These are phyloP conservation scores for Theileria equi DNA, from an alignment of 169 alveolate genomes.

Conservation along the genomic window DNA sequence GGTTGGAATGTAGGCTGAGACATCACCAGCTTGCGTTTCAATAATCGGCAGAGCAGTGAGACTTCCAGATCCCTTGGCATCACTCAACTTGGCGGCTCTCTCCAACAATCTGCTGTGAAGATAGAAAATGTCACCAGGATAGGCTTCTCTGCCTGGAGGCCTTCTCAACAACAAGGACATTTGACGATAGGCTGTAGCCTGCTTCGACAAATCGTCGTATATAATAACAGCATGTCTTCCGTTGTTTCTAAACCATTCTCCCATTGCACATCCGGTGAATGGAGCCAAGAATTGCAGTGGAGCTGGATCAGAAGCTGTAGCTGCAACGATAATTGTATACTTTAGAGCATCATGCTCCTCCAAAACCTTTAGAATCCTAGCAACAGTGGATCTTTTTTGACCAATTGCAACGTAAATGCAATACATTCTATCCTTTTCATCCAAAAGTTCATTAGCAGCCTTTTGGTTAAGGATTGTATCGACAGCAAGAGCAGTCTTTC, in stretches of 20 bases:
- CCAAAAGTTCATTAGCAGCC: slow-evolving; percentile 72
- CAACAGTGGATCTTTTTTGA: slow-evolving; percentile 94
- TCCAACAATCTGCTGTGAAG: slow-evolving; percentile 94
- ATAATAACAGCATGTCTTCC: slow-evolving; percentile 94
- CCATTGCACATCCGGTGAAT: slow-evolving; percentile 96
- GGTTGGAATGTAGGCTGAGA: slow-evolving; percentile 97
- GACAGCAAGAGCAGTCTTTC: slow-evolving; percentile 96
- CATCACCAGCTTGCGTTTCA: slow-evolving; percentile 98
- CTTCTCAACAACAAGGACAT: slow-evolving; percentile 91
- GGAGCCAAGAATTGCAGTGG: slow-evolving; percentile 98
- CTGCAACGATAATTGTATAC: slow-evolving; percentile 94
- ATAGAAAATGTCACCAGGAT: slow-evolving; percentile 96
- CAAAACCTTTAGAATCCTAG: slow-evolving; percentile 85
- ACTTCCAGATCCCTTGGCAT: slow-evolving; percentile 92
- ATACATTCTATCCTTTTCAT: slow-evolving; percentile 86
- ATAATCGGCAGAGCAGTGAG: slow-evolving; percentile 96
- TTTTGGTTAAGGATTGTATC: slow-evolving; percentile 95
- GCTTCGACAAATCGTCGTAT: slow-evolving; percentile 96
- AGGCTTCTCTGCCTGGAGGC: slow-evolving; percentile 96
- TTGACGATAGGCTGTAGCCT: slow-evolving; percentile 97
- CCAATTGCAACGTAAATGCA: slow-evolving; percentile 99
- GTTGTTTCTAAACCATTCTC: slow-evolving; percentile 96
- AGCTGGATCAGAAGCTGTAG: slow-evolving; percentile 99
- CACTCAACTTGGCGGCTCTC: slow-evolving; percentile 95
- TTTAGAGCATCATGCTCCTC: slow-evolving; percentile 87